phyloP scores from a whole-genome alignment of 2,329 filamentous ascomycete species.

The Nemania sp. region DNA sequence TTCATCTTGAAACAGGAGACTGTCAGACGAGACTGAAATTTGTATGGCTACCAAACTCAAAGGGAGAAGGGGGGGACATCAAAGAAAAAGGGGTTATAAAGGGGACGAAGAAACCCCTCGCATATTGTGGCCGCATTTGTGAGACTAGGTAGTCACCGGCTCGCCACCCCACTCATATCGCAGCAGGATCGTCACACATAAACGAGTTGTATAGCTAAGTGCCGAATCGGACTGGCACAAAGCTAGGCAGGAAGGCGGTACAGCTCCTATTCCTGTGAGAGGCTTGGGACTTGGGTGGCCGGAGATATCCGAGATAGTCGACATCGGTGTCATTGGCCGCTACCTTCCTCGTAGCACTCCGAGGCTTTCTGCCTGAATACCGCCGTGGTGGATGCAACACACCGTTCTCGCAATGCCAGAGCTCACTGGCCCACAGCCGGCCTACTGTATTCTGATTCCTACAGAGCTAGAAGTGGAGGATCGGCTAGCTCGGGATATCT shows the following conservation, averaged over 20 bases:
- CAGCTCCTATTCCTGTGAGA: neutral
- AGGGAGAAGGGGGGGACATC: neutral
- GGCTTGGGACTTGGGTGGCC: neutral
- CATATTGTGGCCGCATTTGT: neutral
- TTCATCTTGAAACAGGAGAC: slow-evolving; percentile 25
- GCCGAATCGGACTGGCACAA: neutral
- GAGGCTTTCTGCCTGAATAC: slow-evolving; percentile 22
- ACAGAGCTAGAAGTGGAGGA: neutral
- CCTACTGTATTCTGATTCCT: neutral
- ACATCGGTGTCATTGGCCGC: slow-evolving; percentile 7
- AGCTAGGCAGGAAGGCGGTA: neutral
- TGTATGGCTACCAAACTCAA: neutral
- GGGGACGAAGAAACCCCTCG: neutral
- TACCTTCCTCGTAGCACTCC: neutral
- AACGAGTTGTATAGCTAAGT: neutral
- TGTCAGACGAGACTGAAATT: neutral
- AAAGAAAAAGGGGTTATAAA: too few species aligned
- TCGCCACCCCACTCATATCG: neutral
- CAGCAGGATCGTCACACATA: neutral
- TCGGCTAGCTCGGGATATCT: neutral
- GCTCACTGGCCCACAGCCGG: neutral
- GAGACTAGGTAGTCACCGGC: neutral
- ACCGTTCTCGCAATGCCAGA: neutral
- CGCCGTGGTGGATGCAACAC: slow-evolving; percentile 2
- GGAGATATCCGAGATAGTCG: slow-evolving; percentile 17